Base-by-base conservation (phyloP, 2,329 filamentous ascomycete species). In the Ophiobolus disseminans region DNA sequence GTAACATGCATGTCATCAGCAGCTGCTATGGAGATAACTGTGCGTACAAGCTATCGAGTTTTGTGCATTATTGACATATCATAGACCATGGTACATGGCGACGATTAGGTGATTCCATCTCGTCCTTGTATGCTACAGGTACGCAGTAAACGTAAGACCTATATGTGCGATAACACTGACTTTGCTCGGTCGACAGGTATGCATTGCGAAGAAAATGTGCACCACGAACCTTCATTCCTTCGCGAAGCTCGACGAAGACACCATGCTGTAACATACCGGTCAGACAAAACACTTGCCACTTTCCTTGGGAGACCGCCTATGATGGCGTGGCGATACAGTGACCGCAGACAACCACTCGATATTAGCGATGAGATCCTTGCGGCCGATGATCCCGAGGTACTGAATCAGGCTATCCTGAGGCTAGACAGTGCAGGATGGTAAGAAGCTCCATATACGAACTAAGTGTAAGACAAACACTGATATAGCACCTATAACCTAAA, bases 11-110 rank as follows among this genome's bases (percentile, higher is more conserved):
- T 25, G 55, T 70, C 4, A 60, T 61, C 10, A 68, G 67, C 41
- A 69, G 65, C 40, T 69, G 59, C 35, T 71, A 71, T 22, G 69
- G 69, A 31, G 68, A 71, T 23, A 73, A 70, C 22, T 68, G 68
- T 69, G 38, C 17, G 66, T 63, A 23, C 22, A 23, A 11, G n/a
- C 10, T 7, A 34, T 17, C n/a, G n/a, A 34, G 8, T 34, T 17
- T 14, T 14, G 14, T 36, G n/a, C 30, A 14, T 4, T 22, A 35
- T 55, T 60, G 38, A 63, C 21, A 19, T 1, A 16, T 9, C 3
- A 16, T 35, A 71, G 69, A 72, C 44, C 69, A 73, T 45, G 66
- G 66, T 9, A 66, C 67, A 19, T 73, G 68, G 68, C 58, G 66
- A 36, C 58, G 69, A 7, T 57, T 70, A 19, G 60, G 66, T 19